Percentiles rank a stretch among this genome's conserved stretches.
Conservation (phyloP, 106 monocot genomes). For the Apostasia shenzhenica region DNA sequence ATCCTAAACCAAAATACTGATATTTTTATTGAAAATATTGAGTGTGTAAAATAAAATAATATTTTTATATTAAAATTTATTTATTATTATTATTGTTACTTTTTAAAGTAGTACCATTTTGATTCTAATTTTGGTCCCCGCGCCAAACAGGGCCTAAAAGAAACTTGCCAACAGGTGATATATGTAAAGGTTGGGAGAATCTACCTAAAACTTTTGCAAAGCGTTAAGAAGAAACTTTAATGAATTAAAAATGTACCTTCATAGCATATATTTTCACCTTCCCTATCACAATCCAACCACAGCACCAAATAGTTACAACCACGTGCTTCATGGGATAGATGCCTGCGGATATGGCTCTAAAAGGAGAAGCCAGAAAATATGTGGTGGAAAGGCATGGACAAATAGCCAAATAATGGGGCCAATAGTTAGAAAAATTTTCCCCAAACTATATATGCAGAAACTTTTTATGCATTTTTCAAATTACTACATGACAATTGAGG, state of each 20-base stretch:
- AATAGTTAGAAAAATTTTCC: background rate
- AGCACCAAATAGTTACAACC: constrained; percentile 68
- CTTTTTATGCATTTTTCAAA: background rate
- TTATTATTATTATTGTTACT: too few relatives aligned
- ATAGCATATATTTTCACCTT: constrained; percentile 98
- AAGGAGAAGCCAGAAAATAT: constrained; percentile 2
- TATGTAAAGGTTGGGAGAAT: too few relatives aligned
- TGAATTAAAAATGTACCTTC: constrained; percentile 44
- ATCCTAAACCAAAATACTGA: too few relatives aligned
- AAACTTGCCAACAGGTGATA: too few relatives aligned
- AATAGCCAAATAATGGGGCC: background rate
- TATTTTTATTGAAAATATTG: too few relatives aligned
- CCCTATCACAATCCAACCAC: constrained; percentile 98
- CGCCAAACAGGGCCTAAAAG: too few relatives aligned
- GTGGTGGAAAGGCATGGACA: background rate
- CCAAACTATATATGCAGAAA: background rate
- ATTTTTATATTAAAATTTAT: too few relatives aligned
- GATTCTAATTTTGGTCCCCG: too few relatives aligned
- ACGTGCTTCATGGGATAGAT: constrained; percentile 80
- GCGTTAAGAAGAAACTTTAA: background rate
- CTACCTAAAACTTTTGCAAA: background rate
- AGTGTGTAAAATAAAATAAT: too few relatives aligned
- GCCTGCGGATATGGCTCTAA: constrained; percentile 85
- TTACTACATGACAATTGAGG: constrained; percentile 1
- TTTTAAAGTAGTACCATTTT: too few relatives aligned